phyloP scores from a whole-genome alignment of 768 basidiomycete species.

The Boletus rubroflammeus region DNA sequence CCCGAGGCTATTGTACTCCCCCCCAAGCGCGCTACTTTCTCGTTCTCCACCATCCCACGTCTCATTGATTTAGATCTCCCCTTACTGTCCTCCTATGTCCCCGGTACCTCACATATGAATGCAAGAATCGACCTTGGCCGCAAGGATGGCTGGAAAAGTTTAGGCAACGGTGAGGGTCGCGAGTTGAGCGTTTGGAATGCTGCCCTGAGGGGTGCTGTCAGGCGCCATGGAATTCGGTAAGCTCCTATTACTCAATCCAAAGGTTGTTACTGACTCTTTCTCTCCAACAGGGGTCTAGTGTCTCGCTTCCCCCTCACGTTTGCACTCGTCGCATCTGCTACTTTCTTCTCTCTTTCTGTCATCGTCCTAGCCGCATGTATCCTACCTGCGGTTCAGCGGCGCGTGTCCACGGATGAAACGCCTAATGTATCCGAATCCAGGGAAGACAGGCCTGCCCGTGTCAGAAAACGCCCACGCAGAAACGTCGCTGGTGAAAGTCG shows the following conservation, averaged over 20 bases:
- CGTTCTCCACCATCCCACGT: slow-evolving; percentile 38
- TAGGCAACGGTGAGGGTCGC: slow-evolving; percentile 68
- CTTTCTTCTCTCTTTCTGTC: slow-evolving; percentile 47
- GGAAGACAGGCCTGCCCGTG: slow-evolving; percentile 21
- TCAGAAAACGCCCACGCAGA: slow-evolving; percentile 30
- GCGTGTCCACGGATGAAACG: slow-evolving; percentile 15
- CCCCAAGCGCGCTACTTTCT: slow-evolving; percentile 30
- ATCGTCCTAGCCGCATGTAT: slow-evolving; percentile 48
- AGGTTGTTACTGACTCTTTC: not conserved
- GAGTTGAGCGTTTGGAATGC: slow-evolving; percentile 69
- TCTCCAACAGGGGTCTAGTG: slow-evolving; percentile 53
- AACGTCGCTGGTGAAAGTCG: slow-evolving; percentile 17
- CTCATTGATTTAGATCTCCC: slow-evolving; percentile 50
- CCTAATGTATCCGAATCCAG: slow-evolving; percentile 6
- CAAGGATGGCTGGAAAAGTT: slow-evolving; percentile 63
- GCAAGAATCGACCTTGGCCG: slow-evolving; percentile 76
- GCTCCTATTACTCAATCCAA: slow-evolving; percentile 13
- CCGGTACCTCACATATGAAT: slow-evolving; percentile 43
- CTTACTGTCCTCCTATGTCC: slow-evolving; percentile 52
- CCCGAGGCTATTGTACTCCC: slow-evolving; percentile 57
- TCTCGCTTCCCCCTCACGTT: slow-evolving; percentile 64
- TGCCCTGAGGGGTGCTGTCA: slow-evolving; percentile 56
- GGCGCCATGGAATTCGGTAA: slow-evolving; percentile 69
- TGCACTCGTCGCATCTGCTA: slow-evolving; percentile 42
- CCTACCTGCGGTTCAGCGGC: slow-evolving; percentile 43